A percentile compares a stretch with the other conserved stretches of the same genome.
phyloP scores from a whole-genome alignment of 2,329 filamentous ascomycete species.

The Diplodia intermedia region DNA sequence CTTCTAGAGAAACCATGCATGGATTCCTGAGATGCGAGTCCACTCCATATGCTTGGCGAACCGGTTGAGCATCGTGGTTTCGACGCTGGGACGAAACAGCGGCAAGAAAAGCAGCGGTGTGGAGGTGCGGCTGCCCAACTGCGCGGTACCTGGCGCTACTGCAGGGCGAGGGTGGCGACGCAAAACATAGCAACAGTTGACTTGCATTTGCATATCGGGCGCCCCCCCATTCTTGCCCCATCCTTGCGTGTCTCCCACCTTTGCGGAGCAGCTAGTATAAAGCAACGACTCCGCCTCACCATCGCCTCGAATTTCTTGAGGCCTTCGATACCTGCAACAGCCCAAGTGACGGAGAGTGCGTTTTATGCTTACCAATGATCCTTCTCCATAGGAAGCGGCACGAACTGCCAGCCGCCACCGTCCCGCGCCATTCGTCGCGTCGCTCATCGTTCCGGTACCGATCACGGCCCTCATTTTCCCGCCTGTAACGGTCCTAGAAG shows the following conservation, averaged over 20 bases:
- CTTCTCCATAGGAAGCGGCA: background rate
- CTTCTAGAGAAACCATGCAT: background rate
- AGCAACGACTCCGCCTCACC: background rate
- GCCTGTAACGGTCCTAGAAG: background rate
- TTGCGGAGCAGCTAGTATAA: conserved; percentile 11
- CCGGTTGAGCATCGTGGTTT: no score
- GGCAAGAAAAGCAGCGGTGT: background rate
- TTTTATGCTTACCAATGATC: no score
- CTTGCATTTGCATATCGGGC: conserved; percentile 3
- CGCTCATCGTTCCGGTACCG: background rate
- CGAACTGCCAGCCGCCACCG: conserved; percentile 6
- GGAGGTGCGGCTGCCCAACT: background rate
- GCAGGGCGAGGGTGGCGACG: conserved; percentile 21
- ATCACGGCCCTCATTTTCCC: background rate
- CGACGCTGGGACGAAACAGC: background rate
- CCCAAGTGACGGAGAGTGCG: background rate
- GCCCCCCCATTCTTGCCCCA: conserved; percentile 24
- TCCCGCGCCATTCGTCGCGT: background rate
- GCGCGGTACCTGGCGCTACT: conserved; percentile 27
- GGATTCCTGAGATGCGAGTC: no score
- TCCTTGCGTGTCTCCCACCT: conserved; percentile 11
- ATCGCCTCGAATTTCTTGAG: background rate
- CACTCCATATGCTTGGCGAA: no score
- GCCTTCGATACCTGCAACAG: background rate
- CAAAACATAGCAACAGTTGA: conserved; percentile 5